Base-by-base conservation (phyloP, 805 yeast species). In the Starmerella potacharoeniae region DNA sequence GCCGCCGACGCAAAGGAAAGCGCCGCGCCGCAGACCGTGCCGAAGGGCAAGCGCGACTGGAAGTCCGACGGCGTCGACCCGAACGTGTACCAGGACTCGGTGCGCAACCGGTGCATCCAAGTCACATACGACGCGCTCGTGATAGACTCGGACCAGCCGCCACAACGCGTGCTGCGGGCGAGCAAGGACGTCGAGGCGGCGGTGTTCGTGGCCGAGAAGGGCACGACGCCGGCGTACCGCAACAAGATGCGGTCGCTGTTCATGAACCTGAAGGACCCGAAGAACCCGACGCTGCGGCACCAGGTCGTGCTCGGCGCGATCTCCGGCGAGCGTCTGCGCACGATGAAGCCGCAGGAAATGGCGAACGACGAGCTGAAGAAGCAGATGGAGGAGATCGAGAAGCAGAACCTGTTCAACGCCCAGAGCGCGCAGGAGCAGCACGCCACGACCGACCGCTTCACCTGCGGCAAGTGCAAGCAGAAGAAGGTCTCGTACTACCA, bases 401-500 rank as follows among this genome's bases (percentile, higher is more conserved):
- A 86, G 68, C 85, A 87, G 69, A 93, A 93, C 69, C 75, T 93
- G 67, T 91, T 86, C 70, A 95, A 91, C 67, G 98, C 98, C 2
- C 97, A 88, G 71, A 96, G 97, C 64, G 97, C 98, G 6, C 89
- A 87, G 6, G 93, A 91, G 65, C 88, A 89, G 74, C 79, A 97
- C 64, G 95, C 97, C 0, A 89, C 88, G 40, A 93, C 98, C 7
- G 97, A 91, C 69, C 77, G 97, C 69, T 93, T 93, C 70, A 84
- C 95, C 1, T 93, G 98, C 72, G 97, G 97, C 51, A 93, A 91
- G 70, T 93, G 98, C 79, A 93, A 91, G 72, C 91, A 89, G 69
- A 89, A 90, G 77, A 89, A 88, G 75, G 98, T 93, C 43, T 85
- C 95, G 63, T 93, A 93, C 70, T 91, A 90, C 71, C 98, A 93